A percentile compares a stretch with the other conserved stretches of the same genome.
These are phyloP conservation scores for Lactarius quietus DNA, from an alignment of 768 basidiomycete genomes.

Conservation along the genomic window DNA sequence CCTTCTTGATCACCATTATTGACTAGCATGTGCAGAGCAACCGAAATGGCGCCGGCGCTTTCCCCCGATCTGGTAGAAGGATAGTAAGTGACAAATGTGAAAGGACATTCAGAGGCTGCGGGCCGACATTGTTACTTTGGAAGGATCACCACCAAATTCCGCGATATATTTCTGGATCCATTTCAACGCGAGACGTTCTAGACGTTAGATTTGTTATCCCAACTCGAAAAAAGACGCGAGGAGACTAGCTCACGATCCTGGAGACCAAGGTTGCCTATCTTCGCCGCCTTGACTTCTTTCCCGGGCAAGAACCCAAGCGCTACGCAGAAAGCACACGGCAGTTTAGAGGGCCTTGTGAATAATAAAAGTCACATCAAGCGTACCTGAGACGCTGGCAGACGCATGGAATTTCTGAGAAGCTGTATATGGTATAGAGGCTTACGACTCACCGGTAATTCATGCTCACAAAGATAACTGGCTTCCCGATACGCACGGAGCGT, in stretches of 20 bases:
- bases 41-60: conserved; percentile 39
- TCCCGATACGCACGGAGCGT: conserved; percentile 15
- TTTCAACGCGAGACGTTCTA: conserved; percentile 36
- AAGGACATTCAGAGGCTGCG: not conserved
- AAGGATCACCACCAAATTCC: conserved; percentile 40
- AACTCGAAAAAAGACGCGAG: not conserved
- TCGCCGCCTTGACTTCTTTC: conserved; percentile 23
- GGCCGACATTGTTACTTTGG: conserved; percentile 33
- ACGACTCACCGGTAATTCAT: conserved; percentile 26
- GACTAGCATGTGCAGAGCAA: conserved; percentile 31
- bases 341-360: not conserved
- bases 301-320: conserved; percentile 23
- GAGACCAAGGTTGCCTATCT: conserved; percentile 24
- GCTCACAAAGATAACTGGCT: conserved; percentile 23
- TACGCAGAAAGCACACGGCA: not conserved
- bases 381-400: conserved; percentile 10
- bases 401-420: not conserved
- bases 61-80: conserved; percentile 32
- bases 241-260: conserved; percentile 21
- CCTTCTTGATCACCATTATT: conserved; percentile 28
- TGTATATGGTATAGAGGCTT: not conserved
- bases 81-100: not conserved
- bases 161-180: conserved; percentile 43
- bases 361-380: not conserved
- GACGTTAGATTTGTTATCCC: not conserved